Evolutionary conservation across 2,329 filamentous ascomycete genomes (phyloP).

Genomic region (Diaporthe sp.): DNA sequence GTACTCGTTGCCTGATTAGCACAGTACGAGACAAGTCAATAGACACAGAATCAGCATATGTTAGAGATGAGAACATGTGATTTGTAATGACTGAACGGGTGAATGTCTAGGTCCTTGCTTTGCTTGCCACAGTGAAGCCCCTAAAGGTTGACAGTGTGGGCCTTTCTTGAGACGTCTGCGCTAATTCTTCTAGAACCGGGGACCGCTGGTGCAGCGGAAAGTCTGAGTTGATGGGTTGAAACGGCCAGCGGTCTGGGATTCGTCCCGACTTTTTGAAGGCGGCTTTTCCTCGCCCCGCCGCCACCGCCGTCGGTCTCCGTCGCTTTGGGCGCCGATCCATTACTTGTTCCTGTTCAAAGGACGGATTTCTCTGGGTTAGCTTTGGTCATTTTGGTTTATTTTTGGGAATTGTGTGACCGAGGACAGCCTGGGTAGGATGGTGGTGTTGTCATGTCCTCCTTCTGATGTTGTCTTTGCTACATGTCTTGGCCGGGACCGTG

Average conservation of each 20-base stretch:
- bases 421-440: too few species aligned
- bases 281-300: background rate
- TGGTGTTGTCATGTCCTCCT: too few species aligned
- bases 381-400: too few species aligned
- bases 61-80: too few species aligned
- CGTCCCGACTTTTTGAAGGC: background rate
- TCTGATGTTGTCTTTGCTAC: too few species aligned
- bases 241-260: slow-evolving; percentile 26
- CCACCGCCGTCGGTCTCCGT: background rate
- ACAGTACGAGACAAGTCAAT: background rate
- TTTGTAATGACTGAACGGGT: background rate
- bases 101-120: background rate
- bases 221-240: slow-evolving; percentile 3
- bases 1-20: background rate
- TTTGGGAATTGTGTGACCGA: too few species aligned
- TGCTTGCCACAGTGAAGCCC: background rate
- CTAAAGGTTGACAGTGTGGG: background rate
- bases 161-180: background rate
- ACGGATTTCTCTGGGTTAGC: too few species aligned
- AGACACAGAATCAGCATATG: background rate
- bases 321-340: background rate
- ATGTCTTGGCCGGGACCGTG: too few species aligned
- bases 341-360: background rate
- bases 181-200: background rate
- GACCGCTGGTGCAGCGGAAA: background rate